These are phyloP conservation scores for Chlorella ohadii DNA, from an alignment of 139 green algal species.

Conservation along the genomic window DNA sequence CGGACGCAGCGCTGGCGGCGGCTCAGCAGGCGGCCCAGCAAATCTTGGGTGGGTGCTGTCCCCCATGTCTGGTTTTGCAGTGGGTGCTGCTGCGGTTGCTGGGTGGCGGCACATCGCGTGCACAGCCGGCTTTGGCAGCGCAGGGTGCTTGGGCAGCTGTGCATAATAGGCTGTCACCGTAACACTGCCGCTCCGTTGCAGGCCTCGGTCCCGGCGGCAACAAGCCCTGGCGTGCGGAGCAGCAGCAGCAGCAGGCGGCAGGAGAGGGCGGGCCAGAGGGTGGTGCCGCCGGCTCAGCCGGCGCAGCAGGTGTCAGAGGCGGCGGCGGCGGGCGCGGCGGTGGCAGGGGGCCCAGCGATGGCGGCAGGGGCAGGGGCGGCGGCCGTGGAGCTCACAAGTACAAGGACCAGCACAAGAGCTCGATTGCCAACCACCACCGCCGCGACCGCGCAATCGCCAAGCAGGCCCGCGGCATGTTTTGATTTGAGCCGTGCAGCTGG, in stretches of 20 bases:
- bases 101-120: too few species aligned
- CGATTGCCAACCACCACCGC: slow-evolving; percentile 80
- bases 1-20: slow-evolving; percentile 50
- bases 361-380: slow-evolving; percentile 7
- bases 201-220: slow-evolving; percentile 72
- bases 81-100: too few species aligned
- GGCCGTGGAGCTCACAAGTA: slow-evolving; percentile 31
- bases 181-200: too few species aligned
- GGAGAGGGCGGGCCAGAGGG: not conserved
- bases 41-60: slow-evolving; percentile 55
- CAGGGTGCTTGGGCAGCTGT: too few species aligned
- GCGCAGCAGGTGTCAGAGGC: not conserved
- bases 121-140: too few species aligned
- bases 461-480: slow-evolving; percentile 40
- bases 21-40: slow-evolving; percentile 49
- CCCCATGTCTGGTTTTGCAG: too few species aligned
- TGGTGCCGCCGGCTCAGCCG: not conserved
- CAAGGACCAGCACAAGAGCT: slow-evolving; percentile 84
- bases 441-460: slow-evolving; percentile 78
- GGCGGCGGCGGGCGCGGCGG: slow-evolving; percentile 7
- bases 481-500: not conserved
- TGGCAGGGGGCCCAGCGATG: not conserved
- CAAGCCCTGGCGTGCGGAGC: slow-evolving; percentile 25
- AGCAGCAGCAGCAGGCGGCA: slow-evolving; percentile 13
- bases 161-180: too few species aligned